Base-by-base conservation (phyloP, 805 yeast genomes). In the Scheffersomyces coipomensis region DNA sequence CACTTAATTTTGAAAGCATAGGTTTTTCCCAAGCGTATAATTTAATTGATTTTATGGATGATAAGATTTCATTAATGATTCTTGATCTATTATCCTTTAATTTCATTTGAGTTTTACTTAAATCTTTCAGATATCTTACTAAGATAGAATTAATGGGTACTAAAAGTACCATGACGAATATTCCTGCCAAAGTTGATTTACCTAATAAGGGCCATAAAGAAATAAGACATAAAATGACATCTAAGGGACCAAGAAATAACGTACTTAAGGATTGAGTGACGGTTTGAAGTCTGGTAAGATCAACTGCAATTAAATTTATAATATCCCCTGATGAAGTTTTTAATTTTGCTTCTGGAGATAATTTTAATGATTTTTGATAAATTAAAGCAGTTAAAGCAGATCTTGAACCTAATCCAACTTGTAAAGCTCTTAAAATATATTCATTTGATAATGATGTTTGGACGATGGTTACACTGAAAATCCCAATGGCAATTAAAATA, bases 281-380 rank as follows among this genome's bases (percentile, higher is more conserved):
- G 27, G 77, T 80, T 53, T 81, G 85, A 21, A 88, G 64, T 45
- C 85, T 70, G 34, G 66, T 64, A 10, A 85, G 79, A 64, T 88
- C 97, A 22, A 85, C 90, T 15, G 93, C 77, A 66, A 86, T 75
- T 52, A 83, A 70, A 52, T 86, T 88, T 47, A 88, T 75, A 38
- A 88, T 85, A 47, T 87, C 95, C 48, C 96, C 95, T 2, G 90
- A 76, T 1, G 88, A 64, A 47, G 75, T 66, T 13, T 73, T 69
- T 24, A 72, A 71, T 44, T 83, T 75, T 6, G 88, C 78, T 34
- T 79, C 81, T 6, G 79, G 75, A 2, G 95, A 81, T n/a, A 89
- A 63, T 15, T 58, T 68, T 41, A 89, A 67, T 0, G 93, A 73
- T 58, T 89, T 89, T 33, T 78, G 75, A 56, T 83, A 88, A 16